Evolutionary conservation across 139 green algal species (phyloP).

Genomic region (Asterochloris erici): DNA sequence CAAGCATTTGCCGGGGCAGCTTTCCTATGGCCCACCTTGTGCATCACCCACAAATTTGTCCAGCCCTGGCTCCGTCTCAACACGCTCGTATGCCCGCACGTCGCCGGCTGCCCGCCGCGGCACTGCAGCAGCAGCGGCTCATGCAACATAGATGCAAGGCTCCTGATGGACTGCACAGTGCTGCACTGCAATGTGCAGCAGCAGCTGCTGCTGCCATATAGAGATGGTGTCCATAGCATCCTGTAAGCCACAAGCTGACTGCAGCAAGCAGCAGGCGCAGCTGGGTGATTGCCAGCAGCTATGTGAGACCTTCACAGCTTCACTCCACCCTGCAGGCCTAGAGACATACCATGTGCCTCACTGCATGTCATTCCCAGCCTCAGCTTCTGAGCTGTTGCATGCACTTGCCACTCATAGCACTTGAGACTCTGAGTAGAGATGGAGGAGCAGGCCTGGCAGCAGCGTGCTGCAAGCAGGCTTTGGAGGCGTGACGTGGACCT

Average conservation of each 20-base stretch:
- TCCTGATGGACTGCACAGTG: neutral
- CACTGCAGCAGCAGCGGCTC: slow-evolving; percentile 8
- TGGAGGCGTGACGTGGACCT: neutral
- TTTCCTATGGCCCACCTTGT: neutral
- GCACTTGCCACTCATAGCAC: neutral
- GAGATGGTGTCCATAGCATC: slow-evolving; percentile 16
- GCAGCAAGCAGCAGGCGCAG: neutral
- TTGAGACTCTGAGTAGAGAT: neutral
- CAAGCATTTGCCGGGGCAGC: neutral
- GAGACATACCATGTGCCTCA: too few species aligned
- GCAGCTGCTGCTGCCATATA: slow-evolving; percentile 1
- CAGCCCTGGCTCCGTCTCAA: slow-evolving; percentile 86
- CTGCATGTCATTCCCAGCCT: too few species aligned
- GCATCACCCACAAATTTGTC: slow-evolving; percentile 52
- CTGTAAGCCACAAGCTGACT: slow-evolving; percentile 10
- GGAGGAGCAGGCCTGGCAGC: neutral
- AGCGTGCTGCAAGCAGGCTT: neutral
- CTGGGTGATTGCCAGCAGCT: neutral
- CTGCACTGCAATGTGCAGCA: neutral
- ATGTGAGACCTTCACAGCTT: too few species aligned
- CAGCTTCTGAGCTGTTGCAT: too few species aligned
- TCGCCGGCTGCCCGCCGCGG: slow-evolving; percentile 23
- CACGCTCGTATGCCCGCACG: slow-evolving; percentile 68
- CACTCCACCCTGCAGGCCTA: too few species aligned
- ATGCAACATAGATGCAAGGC: neutral